phyloP scores from a whole-genome alignment of 352 stramenopile species.

The Hyaloperonospora brassicae region DNA sequence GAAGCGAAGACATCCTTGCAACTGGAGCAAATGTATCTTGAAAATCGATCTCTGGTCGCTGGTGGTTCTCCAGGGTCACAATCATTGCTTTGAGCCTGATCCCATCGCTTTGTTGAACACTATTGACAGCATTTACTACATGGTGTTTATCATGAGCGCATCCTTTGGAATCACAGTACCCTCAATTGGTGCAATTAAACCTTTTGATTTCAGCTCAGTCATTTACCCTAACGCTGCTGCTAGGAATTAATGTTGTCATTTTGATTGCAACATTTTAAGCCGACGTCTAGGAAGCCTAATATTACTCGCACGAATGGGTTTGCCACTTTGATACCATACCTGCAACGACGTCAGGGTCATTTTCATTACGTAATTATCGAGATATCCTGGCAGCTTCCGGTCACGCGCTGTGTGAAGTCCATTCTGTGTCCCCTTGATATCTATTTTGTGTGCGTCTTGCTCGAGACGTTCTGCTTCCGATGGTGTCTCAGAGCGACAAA shows the following conservation, averaged over 20 bases:
- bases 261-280: background rate
- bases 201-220: conserved; percentile 1
- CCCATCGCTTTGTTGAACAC: background rate
- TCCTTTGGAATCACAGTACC: conserved; percentile 2
- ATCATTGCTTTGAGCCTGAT: conserved; percentile 1
- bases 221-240: conserved; percentile 6
- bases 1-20: background rate
- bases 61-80: background rate
- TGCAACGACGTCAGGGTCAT: too few relatives aligned
- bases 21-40: conserved; percentile 1
- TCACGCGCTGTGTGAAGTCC: too few relatives aligned
- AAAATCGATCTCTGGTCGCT: conserved; percentile 5
- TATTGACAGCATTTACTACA: conserved; percentile 3
- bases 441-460: too few relatives aligned
- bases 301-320: too few relatives aligned
- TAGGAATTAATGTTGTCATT: conserved; percentile 1
- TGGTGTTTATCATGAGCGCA: background rate
- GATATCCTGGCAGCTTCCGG: too few relatives aligned
- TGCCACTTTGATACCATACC: too few relatives aligned
- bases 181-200: conserved; percentile 3
- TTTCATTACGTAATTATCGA: too few relatives aligned
- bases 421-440: too few relatives aligned
- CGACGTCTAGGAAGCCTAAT: too few relatives aligned
- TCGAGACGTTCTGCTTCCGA: too few relatives aligned
- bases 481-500: too few relatives aligned